Evolutionary conservation across 192 early-diverging fungal genomes (phyloP), one percentile per base, ranked within the genome.

Genomic region (Linnemannia schmuckeri): DNA sequence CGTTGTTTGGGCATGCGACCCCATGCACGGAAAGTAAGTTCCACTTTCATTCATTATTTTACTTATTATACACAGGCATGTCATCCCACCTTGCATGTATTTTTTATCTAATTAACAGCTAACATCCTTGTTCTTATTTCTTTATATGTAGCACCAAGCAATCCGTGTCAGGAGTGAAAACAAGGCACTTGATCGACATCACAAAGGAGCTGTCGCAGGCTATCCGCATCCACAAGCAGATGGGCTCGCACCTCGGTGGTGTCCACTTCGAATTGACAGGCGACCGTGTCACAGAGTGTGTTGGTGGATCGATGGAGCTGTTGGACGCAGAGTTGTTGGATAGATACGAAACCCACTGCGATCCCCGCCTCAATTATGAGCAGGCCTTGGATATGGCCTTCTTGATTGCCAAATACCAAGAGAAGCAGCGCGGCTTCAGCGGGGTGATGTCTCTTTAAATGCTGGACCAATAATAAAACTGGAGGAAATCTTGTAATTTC

Each of bases 221-320:
- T 55, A 97, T 99, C 86, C 79, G 92, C 8, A 96, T 97, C 61
- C 98, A 99, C 88, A 92, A 93, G 66, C 90, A 93, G 22, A 80
- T 92, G 30, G 91, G 92, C 72, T 96, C 95, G 70, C 90, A 93
- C 30, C 90, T 99, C 1, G 96, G 94, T 54, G 98, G 98, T 37
- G 97, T 99, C n/a, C 98, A 99, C 79, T 96, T 97, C 77, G 98
- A 99, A 89, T 85, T 99, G 70, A 99, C 98, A 2, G 98, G 98
- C 68, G 97, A 99, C 79, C 91, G 93, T n/a, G 98, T 99, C 44
- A 99, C 98, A 80, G 96, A 97, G 88, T 97, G 97, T 83, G 93
- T 97, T 52, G 98, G 98, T 74, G 98, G 98, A n/a, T 98, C 97
- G n/a, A 98, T 97, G 96, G 94, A 99, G 78, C 90, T 99, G 44